phyloP scores from a whole-genome alignment of 129 eudicot species.

The Escallonia herrerae region DNA sequence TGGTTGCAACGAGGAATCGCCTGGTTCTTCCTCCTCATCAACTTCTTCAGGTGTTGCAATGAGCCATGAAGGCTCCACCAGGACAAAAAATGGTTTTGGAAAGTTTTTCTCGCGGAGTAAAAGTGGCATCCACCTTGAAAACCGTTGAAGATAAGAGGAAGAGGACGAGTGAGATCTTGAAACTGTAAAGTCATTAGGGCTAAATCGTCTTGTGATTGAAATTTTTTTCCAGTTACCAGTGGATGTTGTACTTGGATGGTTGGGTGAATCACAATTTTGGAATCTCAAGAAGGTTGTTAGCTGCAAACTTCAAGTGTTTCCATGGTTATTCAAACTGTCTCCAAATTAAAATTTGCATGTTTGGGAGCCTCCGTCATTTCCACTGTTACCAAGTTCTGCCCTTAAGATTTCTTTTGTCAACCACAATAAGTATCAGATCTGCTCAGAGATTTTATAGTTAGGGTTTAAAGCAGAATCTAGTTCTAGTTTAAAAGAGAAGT shows the following conservation, averaged over 20 bases:
- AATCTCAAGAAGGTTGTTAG: neutral
- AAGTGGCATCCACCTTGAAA: conserved; percentile 44
- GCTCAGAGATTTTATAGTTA: too few relatives aligned
- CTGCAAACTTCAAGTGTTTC: too few relatives aligned
- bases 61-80: conserved; percentile 26
- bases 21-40: conserved; percentile 44
- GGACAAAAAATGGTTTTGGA: conserved; percentile 58
- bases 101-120: conserved; percentile 54
- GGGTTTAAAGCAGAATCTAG: too few relatives aligned
- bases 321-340: too few relatives aligned
- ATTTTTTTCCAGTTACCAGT: conserved; percentile 34
- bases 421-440: too few relatives aligned
- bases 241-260: conserved; percentile 8
- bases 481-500: too few relatives aligned
- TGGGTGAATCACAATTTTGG: neutral
- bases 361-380: too few relatives aligned
- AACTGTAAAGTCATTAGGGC: neutral
- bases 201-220: conserved; percentile 20
- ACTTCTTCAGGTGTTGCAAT: conserved; percentile 32
- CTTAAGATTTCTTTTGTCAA: too few relatives aligned
- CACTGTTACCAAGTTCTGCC: too few relatives aligned
- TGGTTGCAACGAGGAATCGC: conserved; percentile 35
- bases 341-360: too few relatives aligned
- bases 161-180: neutral
- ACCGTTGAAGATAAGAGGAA: conserved; percentile 17